Evolutionary conservation across 306 rosid species (phyloP).

Genomic region (Casuarina glauca): DNA sequence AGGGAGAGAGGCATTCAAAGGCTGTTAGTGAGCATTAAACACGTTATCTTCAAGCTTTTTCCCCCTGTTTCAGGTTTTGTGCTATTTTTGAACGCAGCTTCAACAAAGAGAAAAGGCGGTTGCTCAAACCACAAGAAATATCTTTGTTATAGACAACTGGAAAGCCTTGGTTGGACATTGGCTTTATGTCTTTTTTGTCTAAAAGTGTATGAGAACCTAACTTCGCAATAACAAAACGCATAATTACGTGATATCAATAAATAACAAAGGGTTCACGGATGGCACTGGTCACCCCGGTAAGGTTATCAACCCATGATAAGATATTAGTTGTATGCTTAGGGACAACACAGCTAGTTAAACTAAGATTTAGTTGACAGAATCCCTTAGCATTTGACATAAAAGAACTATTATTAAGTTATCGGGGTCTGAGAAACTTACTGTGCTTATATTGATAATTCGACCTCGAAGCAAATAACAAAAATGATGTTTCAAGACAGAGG

Average conservation of each 20-base stretch:
- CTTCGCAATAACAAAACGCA: not conserved
- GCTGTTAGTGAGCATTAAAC: conserved; percentile 41
- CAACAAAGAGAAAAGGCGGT: conserved; percentile 19
- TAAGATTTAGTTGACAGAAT: no score
- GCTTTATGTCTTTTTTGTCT: conserved; percentile 20
- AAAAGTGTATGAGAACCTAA: conserved; percentile 18
- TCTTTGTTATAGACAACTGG: conserved; percentile 24
- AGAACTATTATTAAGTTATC: no score
- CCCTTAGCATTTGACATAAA: no score
- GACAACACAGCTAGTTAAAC: no score
- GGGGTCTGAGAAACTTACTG: no score
- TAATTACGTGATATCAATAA: not conserved
- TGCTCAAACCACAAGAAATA: conserved; percentile 31
- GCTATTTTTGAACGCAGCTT: conserved; percentile 16
- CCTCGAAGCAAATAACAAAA: no score
- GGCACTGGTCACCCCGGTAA: not conserved
- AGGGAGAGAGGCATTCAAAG: conserved; percentile 28
- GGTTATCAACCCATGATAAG: not conserved
- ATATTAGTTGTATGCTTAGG: no score
- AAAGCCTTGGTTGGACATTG: conserved; percentile 23
- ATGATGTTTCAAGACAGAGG: no score
- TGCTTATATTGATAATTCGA: no score
- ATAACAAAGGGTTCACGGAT: not conserved
- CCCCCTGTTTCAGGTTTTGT: conserved; percentile 38
- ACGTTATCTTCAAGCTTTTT: conserved; percentile 32